phyloP scores from a whole-genome alignment of 2,329 filamentous ascomycete genomes.

The Aspergillus vadensis region DNA sequence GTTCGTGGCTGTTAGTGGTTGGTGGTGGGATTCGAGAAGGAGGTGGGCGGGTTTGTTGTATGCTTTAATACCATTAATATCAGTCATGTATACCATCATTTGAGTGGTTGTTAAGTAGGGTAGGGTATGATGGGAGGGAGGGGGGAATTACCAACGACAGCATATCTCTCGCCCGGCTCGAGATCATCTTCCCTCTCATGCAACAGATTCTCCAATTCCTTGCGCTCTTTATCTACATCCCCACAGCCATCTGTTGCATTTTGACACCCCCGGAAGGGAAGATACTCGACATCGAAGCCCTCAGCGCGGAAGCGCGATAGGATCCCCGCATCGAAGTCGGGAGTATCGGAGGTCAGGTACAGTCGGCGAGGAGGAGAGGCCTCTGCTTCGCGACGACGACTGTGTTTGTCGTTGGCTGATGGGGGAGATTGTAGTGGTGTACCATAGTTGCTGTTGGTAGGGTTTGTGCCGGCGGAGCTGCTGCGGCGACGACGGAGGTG shows the following conservation, averaged over 20 bases:
- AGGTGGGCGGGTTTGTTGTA: conserved; percentile 61
- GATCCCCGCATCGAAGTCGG: conserved; percentile 55
- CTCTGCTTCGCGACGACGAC: conserved; percentile 14
- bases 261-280: conserved; percentile 44
- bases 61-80: conserved; percentile 46
- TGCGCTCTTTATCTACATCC: conserved; percentile 50
- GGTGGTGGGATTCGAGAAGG: conserved; percentile 50
- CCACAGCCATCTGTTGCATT: conserved; percentile 1
- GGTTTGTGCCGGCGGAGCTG: conserved; percentile 10
- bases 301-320: conserved; percentile 58
- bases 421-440: conserved; percentile 9
- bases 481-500: conserved; percentile 20
- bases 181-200: conserved; percentile 55
- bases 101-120: not conserved
- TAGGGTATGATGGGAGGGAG: not conserved
- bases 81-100: not conserved
- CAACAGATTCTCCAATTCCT: conserved; percentile 51
- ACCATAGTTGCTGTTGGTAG: too few species aligned
- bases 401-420: conserved; percentile 8
- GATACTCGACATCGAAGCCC: conserved; percentile 59
- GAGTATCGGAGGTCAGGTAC: conserved; percentile 32
- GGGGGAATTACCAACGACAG: conserved; percentile 55
- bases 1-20: conserved; percentile 50
- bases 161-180: conserved; percentile 59
- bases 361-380: conserved; percentile 26